phyloP scores from a whole-genome alignment of 2,329 filamentous ascomycete genomes.

The Penicillium sp. region DNA sequence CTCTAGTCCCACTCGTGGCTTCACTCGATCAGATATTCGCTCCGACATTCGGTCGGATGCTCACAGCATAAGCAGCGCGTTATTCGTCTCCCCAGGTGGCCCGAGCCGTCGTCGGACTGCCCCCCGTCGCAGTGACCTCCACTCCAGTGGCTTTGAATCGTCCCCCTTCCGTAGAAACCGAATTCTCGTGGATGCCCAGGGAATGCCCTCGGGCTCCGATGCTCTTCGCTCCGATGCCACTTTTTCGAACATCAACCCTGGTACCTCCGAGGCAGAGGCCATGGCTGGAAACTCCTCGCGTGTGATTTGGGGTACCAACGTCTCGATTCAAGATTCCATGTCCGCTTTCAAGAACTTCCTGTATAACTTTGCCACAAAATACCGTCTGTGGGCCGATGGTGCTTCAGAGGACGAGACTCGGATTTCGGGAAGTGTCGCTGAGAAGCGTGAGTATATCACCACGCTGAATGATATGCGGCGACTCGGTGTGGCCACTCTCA shows the following conservation, averaged over 20 bases:
- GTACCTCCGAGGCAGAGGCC: conserved; percentile 86
- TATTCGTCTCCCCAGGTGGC: conserved; percentile 71
- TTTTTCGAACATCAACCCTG: conserved; percentile 71
- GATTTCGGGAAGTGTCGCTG: conserved; percentile 65
- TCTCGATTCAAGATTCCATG: conserved; percentile 88
- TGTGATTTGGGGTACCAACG: conserved; percentile 96
- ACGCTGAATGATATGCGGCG: conserved; percentile 89
- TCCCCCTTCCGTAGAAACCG: conserved; percentile 56
- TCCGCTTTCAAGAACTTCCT: conserved; percentile 88
- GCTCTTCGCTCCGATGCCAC: conserved; percentile 59
- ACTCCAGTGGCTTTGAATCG: conserved; percentile 69
- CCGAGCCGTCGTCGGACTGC: conserved; percentile 52
- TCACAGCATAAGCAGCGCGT: conserved; percentile 78
- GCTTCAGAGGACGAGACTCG: conserved; percentile 73
- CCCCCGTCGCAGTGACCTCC: conserved; percentile 78
- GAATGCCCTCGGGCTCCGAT: conserved; percentile 56
- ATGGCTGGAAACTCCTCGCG: conserved; percentile 79
- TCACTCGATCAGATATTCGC: conserved; percentile 41
- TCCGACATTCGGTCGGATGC: conserved; percentile 67
- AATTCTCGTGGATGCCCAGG: conserved; percentile 65
- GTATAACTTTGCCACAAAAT: conserved; percentile 87
- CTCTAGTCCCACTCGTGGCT: conserved; percentile 72
- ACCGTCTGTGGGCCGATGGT: conserved; percentile 89
- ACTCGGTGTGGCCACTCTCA: conserved; percentile 78
- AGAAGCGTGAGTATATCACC: conserved; percentile 78